Base-by-base conservation (phyloP, 176 grass and related monocot species). In the Dendrocalamus sinicus region DNA sequence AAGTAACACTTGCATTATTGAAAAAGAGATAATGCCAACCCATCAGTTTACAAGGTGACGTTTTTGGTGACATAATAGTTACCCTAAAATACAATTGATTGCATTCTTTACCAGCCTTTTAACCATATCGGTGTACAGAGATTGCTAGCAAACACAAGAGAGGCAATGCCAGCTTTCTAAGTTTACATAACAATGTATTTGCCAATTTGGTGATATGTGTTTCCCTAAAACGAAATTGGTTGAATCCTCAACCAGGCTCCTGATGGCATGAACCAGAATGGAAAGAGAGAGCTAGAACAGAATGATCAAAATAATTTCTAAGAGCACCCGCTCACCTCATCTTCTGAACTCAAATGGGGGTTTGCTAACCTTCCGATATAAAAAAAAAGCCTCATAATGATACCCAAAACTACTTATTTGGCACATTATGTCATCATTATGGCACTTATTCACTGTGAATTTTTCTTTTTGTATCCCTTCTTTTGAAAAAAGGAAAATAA, bases 301-400 rank as follows among this genome's bases (percentile, higher is more conserved):
- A 70, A 86, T 23, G 67, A 32, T 58, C 51, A 15, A 65, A 28
- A 65, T 65, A 68, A 24, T 67, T 81, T 41, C 35, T 53, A 41
- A 2, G 5, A 65, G 11, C 62, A 10, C 16, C 28, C 13, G 13
- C 8, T 23, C 26, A 32, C 26, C 6, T 32, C 6, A 32, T 65
- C 23, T 65, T 61, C 22, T 30, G 62, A 65, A 32, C 6, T 28
- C 60, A 65, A 65, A 30, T 15, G 12, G 24, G 24, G 24, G 26
- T 65, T 65, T 65, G 12, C 62, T 32, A 65, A 12, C 12, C 12
- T 64, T 30, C 61, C 0, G 2, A 32, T 32, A 65, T 65, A 30
- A 30, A 64, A 64, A 64, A 0, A 12, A 65, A 65, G 62, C 62
- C 12, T 32, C 12, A 32, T 32, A 14, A 63, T 7, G 60, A 12